phyloP scores from a whole-genome alignment of 768 basidiomycete species.

The Phlebiopsis gigantea region DNA sequence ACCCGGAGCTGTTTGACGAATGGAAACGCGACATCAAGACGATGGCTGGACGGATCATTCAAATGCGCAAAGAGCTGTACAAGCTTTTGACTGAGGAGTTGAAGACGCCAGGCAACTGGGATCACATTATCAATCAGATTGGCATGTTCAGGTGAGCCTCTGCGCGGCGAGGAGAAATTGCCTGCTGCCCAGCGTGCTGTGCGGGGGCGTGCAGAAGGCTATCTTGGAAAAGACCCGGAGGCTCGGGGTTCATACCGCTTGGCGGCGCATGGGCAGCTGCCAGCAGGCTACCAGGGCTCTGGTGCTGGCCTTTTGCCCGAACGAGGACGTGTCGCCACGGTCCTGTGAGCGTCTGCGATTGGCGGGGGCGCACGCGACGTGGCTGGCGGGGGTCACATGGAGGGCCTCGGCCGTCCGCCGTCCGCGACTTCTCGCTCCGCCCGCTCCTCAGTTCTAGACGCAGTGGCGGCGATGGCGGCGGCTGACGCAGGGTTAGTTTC shows the following conservation, averaged over 20 bases:
- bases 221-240: not conserved
- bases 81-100: constrained; percentile 68
- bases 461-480: constrained; percentile 13
- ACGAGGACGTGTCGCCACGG: not conserved
- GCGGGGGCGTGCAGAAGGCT: not conserved
- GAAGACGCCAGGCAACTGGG: constrained; percentile 90
- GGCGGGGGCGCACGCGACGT: not conserved
- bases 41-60: constrained; percentile 92
- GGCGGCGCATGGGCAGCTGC: not conserved
- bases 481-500: constrained; percentile 44
- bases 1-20: constrained; percentile 66
- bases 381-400: not conserved
- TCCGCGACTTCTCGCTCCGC: not conserved
- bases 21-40: constrained; percentile 89
- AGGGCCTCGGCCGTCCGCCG: not conserved
- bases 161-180: not conserved
- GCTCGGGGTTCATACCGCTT: not conserved
- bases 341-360: not conserved
- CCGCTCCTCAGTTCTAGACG: not conserved
- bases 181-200: not conserved
- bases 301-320: not conserved
- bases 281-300: not conserved
- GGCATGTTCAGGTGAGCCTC: constrained; percentile 87
- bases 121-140: constrained; percentile 94
- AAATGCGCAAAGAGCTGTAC: constrained; percentile 81